Conservation (phyloP, 1,284 basidiomycete species). For the Papiliotrema laurentii region DNA sequence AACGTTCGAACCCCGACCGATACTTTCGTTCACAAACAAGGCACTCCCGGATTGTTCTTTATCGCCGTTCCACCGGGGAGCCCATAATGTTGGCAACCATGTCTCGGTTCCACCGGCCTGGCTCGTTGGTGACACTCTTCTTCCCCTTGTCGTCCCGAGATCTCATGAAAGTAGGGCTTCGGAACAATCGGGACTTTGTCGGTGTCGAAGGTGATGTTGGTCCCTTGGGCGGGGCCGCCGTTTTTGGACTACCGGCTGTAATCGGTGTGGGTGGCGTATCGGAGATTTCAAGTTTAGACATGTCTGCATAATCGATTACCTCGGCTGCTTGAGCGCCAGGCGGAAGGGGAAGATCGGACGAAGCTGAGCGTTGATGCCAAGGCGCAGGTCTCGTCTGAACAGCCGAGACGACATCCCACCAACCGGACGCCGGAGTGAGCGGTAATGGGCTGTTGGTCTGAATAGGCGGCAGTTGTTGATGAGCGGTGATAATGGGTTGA, state of each 20-base stretch:
- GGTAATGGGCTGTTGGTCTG: not conserved
- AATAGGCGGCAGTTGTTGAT: not conserved
- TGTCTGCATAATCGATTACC: constrained; percentile 6
- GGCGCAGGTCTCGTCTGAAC: constrained; percentile 19
- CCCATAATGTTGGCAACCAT: constrained; percentile 46
- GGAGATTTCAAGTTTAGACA: constrained; percentile 2
- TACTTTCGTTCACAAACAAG: no score
- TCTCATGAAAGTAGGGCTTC: constrained; percentile 23
- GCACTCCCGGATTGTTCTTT: no score
- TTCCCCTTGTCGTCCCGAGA: constrained; percentile 7
- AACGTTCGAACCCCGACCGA: no score
- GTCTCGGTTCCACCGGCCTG: constrained; percentile 39
- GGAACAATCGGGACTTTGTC: not conserved
- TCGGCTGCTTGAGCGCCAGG: constrained; percentile 28
- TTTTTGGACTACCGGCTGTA: constrained; percentile 23
- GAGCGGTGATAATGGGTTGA: not conserved
- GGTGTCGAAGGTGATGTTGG: no score
- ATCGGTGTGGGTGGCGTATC: not conserved
- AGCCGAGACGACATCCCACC: constrained; percentile 40
- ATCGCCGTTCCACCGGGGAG: constrained; percentile 26
- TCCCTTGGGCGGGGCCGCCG: constrained; percentile 19
- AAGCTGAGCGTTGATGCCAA: constrained; percentile 9
- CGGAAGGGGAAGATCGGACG: constrained; percentile 15
- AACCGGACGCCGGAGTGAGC: constrained; percentile 14
- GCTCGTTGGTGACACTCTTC: constrained; percentile 26